phyloP scores from a whole-genome alignment of 441 rosid genomes.

The Corymbia citriodora region DNA sequence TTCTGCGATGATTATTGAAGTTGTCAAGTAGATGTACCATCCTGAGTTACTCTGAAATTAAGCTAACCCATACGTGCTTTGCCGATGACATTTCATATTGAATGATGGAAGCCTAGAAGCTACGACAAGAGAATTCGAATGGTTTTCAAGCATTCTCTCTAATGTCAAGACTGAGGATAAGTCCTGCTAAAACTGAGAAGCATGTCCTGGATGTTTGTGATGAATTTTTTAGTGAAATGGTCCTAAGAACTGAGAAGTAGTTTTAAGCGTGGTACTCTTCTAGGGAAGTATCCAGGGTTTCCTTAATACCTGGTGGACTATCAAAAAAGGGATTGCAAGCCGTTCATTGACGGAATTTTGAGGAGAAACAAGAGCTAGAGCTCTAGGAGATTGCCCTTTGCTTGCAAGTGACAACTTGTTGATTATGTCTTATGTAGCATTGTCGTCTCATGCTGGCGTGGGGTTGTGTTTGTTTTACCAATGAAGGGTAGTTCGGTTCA shows the following conservation, averaged over 20 bases:
- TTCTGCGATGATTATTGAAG: not conserved
- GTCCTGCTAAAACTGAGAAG: not conserved
- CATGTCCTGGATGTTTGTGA: not conserved
- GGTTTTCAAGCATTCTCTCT: not conserved
- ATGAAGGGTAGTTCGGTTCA: not conserved
- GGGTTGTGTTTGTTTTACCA: not conserved
- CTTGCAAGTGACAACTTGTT: not conserved
- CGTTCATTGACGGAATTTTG: not conserved
- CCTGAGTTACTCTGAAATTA: not conserved
- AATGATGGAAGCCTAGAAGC: rapidly evolving
- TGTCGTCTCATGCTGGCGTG: rapidly evolving
- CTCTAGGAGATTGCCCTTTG: not conserved
- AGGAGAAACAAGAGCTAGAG: not conserved
- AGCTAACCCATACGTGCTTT: not conserved
- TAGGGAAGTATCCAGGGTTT: not conserved
- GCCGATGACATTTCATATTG: not conserved
- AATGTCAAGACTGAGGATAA: not conserved
- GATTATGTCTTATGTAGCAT: not conserved
- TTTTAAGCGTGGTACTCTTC: not conserved
- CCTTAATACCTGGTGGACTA: not conserved
- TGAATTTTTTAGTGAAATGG: not conserved
- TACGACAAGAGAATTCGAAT: rapidly evolving
- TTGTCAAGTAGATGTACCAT: not conserved
- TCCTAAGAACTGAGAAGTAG: not conserved
- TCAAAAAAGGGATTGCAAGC: not conserved